Evolutionary conservation across 108 stramenopile species (phyloP).

Genomic region (Conticribra weissflogii): DNA sequence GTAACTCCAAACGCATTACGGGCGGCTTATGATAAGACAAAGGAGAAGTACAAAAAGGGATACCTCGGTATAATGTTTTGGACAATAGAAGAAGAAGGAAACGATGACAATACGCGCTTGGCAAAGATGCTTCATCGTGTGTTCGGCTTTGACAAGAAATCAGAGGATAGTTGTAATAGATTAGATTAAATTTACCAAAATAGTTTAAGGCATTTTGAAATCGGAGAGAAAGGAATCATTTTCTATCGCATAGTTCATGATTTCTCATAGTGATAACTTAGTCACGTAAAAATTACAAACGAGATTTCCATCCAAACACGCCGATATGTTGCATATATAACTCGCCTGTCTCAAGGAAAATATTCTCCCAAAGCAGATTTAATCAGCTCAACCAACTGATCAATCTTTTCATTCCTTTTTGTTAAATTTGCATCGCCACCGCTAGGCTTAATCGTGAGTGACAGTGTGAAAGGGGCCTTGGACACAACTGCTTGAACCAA

Average conservation of each 20-base stretch:
- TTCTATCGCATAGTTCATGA: no score
- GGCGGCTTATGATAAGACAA: slow-evolving; percentile 39
- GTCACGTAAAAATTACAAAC: no score
- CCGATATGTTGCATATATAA: no score
- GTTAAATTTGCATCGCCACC: slow-evolving; percentile 37
- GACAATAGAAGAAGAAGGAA: slow-evolving; percentile 73
- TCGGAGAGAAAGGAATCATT: no score
- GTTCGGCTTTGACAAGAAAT: no score
- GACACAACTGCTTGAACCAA: slow-evolving; percentile 75
- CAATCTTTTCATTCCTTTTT: slow-evolving; percentile 40
- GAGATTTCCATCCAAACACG: no score
- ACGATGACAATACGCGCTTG: slow-evolving; percentile 5
- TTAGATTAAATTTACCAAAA: no score
- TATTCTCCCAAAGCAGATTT: slow-evolving; percentile 44
- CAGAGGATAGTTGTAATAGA: no score
- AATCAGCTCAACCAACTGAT: slow-evolving; percentile 45
- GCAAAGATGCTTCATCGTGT: slow-evolving; percentile 1
- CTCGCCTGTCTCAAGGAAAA: background rate
- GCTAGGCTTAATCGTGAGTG: slow-evolving; percentile 66
- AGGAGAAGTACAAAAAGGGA: slow-evolving; percentile 20
- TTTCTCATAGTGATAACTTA: no score
- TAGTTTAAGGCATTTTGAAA: no score
- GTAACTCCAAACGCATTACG: slow-evolving; percentile 37
- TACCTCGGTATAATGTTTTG: slow-evolving; percentile 80
- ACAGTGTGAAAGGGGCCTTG: slow-evolving; percentile 53